Conservation (phyloP, 257 asterid genomes). For the Nicotiana paniculata region DNA sequence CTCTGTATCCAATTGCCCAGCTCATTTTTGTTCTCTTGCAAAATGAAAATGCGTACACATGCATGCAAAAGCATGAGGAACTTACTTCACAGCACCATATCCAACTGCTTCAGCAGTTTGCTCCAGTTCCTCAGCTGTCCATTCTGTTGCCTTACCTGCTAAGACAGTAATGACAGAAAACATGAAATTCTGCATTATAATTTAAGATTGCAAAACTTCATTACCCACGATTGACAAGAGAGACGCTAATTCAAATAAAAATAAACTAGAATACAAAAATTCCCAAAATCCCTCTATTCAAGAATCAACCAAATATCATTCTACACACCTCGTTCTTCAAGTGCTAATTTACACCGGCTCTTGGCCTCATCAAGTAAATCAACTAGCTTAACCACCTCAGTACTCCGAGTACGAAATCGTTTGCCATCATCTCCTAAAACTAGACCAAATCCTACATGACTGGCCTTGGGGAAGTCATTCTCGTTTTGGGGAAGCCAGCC, state of each 20-base stretch:
- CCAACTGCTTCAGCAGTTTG: constrained; percentile 94
- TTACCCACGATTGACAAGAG: neutral
- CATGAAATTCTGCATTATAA: neutral
- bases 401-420: constrained; percentile 80
- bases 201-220: neutral
- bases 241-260: neutral
- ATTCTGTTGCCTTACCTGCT: constrained; percentile 65
- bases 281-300: no score
- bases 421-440: constrained; percentile 94
- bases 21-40: no score
- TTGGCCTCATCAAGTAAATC: constrained; percentile 95
- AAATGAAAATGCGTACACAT: neutral
- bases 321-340: constrained; percentile 65
- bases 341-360: constrained; percentile 59
- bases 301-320: neutral
- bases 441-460: constrained; percentile 90
- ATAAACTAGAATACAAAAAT: neutral
- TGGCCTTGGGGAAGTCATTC: constrained; percentile 60
- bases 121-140: constrained; percentile 90
- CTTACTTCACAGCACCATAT: constrained; percentile 95
- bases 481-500: constrained; percentile 89
- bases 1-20: no score
- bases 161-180: constrained; percentile 7
- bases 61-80: constrained; percentile 5
- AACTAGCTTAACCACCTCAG: constrained; percentile 82